Evolutionary conservation across 805 yeast species (phyloP), one percentile per base, ranked within the genome.

Genomic region (Metschnikowia continentalis): DNA sequence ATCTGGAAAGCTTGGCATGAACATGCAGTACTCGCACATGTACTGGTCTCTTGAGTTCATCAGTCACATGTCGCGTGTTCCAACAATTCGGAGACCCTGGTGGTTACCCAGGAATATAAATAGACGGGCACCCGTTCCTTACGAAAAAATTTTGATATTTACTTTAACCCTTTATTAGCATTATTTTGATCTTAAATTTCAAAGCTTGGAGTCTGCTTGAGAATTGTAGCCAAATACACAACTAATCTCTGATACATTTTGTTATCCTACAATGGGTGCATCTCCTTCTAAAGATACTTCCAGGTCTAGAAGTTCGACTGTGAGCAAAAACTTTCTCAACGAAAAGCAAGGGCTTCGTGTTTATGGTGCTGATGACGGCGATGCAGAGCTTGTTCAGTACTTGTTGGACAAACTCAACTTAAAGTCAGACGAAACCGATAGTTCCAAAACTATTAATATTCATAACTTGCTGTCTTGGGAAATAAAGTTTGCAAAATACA

Each of bases 401-500:
- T 32, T 33, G 23, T 20, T 42, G 37, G 37, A 32, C 14, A 33
- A 20, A 22, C 30, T 42, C 32, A 33, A 42, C 6, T 20, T 42
- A 19, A 42, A 20, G 30, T 20, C 32, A 42, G 37, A 19, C 14
- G 20, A 6, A 4, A 6, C 14, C 7, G n/a, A 22, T 33, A 37
- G 5, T 20, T 10, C 37, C 32, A 20, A 33, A 32, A 6, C n/a
- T 13, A 30, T 51, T 4, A 54, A 65, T 13, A 54, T 62, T 5
- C 54, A 59, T 13, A 59, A 68, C 36, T 68, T 80, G 39, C 52
- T 56, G 11, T 53, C 61, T 3, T 82, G 86, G 86, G 78, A 79
- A 55, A 50, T 64, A 1, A 70, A 69, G 1, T 67, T 82, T 46
- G 55, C 70, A 6, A 52, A 75, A 3, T 78, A 77, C 55, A 74